Conservation (phyloP, 1,284 basidiomycete species). For the Boletus mariae region DNA sequence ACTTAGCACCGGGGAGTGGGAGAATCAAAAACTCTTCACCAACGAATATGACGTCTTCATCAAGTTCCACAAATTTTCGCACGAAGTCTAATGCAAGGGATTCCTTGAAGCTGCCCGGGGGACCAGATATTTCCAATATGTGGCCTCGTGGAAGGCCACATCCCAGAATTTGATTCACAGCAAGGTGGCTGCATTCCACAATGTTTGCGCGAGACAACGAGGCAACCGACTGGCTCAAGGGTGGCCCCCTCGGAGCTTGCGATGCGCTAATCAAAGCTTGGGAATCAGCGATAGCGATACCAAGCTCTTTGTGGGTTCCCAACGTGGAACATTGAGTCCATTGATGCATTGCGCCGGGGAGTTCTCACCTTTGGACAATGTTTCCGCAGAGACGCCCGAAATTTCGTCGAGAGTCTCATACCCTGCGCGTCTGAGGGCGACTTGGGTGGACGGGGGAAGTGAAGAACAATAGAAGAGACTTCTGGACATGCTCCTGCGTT, state of each 20-base stretch:
- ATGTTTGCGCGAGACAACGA: constrained; percentile 36
- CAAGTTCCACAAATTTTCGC: constrained; percentile 41
- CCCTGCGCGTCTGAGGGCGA: constrained; percentile 44
- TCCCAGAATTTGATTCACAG: constrained; percentile 54
- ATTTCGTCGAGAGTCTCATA: constrained; percentile 52
- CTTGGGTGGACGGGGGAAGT: constrained; percentile 26
- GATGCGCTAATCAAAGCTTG: constrained; percentile 43
- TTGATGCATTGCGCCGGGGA: neutral
- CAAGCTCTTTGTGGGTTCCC: constrained; percentile 39
- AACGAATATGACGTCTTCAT: constrained; percentile 55
- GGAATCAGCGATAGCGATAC: constrained; percentile 41
- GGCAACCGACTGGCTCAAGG: constrained; percentile 56
- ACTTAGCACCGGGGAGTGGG: constrained; percentile 10
- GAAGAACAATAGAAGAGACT: constrained; percentile 30
- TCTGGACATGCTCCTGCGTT: constrained; percentile 21
- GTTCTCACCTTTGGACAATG: constrained; percentile 42
- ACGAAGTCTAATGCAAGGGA: constrained; percentile 48
- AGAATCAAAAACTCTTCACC: constrained; percentile 40
- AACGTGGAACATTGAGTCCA: neutral
- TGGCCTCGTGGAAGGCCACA: constrained; percentile 59
- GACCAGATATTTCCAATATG: constrained; percentile 69
- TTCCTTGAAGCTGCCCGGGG: constrained; percentile 67
- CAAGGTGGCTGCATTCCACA: constrained; percentile 37
- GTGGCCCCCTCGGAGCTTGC: constrained; percentile 32
- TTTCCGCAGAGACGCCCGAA: constrained; percentile 36